Percentiles rank a stretch among this genome's conserved stretches.
Conservation (phyloP, 495 filamentous ascomycete species). For the Talaromyces trachyspermus region DNA sequence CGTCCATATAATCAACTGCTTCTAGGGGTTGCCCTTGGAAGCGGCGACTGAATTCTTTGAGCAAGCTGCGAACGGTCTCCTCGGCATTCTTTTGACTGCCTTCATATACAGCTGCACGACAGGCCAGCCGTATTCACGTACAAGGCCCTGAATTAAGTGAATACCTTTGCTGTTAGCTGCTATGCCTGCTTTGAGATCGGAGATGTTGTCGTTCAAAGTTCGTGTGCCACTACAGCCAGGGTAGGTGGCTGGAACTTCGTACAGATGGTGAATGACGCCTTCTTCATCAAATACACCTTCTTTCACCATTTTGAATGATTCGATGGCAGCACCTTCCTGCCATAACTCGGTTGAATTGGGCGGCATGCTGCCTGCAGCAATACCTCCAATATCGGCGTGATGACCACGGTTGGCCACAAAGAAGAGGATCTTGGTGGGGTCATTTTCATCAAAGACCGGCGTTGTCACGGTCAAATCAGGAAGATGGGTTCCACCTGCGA, state of each 20-base stretch:
- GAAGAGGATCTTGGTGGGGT: conserved; percentile 82
- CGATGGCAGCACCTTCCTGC: conserved; percentile 92
- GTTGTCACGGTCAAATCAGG: conserved; percentile 91
- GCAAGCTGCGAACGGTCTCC: conserved; percentile 69
- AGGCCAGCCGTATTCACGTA: conserved; percentile 82
- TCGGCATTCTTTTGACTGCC: conserved; percentile 92
- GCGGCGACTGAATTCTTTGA: conserved; percentile 69
- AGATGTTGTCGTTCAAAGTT: conserved; percentile 88
- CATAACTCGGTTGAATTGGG: conserved; percentile 87
- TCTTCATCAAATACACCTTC: conserved; percentile 86
- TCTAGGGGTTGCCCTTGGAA: conserved; percentile 77
- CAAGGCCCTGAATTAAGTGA: conserved; percentile 74
- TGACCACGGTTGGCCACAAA: conserved; percentile 94
- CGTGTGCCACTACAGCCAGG: conserved; percentile 84
- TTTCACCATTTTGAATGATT: conserved; percentile 87
- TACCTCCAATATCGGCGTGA: conserved; percentile 95
- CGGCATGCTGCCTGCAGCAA: conserved; percentile 93
- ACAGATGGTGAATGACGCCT: conserved; percentile 74
- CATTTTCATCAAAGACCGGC: conserved; percentile 65
- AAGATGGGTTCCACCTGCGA: conserved; percentile 80
- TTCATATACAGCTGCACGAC: conserved; percentile 96
- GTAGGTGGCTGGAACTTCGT: conserved; percentile 75
- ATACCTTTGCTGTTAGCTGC: conserved; percentile 96
- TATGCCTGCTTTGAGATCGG: conserved; percentile 92
- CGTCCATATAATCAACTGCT: conserved; percentile 87